Evolutionary conservation across 441 rosid species (phyloP), one percentile per base, ranked within the genome.

Genomic region (Populus hybrid): DNA sequence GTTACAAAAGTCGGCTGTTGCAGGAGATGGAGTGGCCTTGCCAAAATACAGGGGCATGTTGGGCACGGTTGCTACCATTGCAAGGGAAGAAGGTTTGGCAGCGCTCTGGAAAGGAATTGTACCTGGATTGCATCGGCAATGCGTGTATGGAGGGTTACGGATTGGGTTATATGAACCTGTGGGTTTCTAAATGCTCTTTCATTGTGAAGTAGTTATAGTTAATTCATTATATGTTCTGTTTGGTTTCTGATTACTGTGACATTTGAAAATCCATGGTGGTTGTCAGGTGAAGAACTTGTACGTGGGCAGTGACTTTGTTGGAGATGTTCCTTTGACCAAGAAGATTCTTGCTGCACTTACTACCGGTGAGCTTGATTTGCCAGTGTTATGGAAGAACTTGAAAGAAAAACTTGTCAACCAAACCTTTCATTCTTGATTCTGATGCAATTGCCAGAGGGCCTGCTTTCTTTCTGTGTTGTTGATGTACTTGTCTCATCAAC

Each of bases 141-240:
- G 98, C 81, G 73, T 96, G 20, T 93, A 78, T 79, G 99, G 99
- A 79, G 99, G 99, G 59, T 93, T 96, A 70, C 89, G 98, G 78
- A 94, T 94, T 64, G 99, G 99, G 76, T 50, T 96, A 81, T 96
- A 96, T 72, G 99, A 96, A 76, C 99, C 99, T 69, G 99, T 96
- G 77, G 11, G 98, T 89, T 85, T 63, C 73, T 26, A 26, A n/a
- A 76, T 82, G 18, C 30, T 64, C 75, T 78, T 32, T 35, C 50
- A 34, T 12, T 74, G 54, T 54, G 32, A 71, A 40, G 69, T 5
- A n/a, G 32, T 61, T 11, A 18, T 46, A 1, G 38, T 63, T 65
- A 1, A 21, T 35, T 42, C 67, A 21, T 50, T 74, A 1, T 42
- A 35, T 75, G 18, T 59, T 46, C 1, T 50, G 46, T 83, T 78